These are phyloP conservation scores for Paramecium primaurelia DNA, from an alignment of 73 alveolate species.

Conservation along the genomic window DNA sequence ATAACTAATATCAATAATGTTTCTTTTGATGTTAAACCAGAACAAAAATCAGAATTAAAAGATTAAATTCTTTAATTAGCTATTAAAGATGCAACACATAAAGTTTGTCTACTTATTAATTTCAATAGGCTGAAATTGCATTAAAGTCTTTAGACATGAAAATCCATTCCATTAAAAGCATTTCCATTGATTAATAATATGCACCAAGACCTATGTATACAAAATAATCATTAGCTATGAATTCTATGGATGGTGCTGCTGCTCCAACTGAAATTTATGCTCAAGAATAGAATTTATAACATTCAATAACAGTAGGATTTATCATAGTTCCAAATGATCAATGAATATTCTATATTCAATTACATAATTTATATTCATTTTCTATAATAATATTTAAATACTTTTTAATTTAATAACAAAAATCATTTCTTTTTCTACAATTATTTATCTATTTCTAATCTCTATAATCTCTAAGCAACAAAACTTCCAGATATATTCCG, in stretches of 20 bases:
- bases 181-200: neutral
- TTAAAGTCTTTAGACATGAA: neutral
- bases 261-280: conserved; percentile 48
- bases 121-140: conserved; percentile 11
- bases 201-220: neutral
- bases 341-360: neutral
- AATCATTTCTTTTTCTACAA: neutral
- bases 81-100: neutral
- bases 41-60: neutral
- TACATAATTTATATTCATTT: neutral
- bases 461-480: neutral
- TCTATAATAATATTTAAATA: neutral
- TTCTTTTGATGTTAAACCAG: neutral
- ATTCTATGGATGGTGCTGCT: neutral
- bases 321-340: neutral
- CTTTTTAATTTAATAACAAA: neutral
- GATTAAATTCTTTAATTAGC: conserved; percentile 21
- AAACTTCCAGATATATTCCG: neutral
- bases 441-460: neutral
- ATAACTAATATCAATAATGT: neutral
- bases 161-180: neutral
- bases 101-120: neutral
- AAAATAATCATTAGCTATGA: neutral
- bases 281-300: neutral
- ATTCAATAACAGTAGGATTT: conserved; percentile 26